Conservation (phyloP, 176 grass and related monocot genomes). For the Pharus latifolius region DNA sequence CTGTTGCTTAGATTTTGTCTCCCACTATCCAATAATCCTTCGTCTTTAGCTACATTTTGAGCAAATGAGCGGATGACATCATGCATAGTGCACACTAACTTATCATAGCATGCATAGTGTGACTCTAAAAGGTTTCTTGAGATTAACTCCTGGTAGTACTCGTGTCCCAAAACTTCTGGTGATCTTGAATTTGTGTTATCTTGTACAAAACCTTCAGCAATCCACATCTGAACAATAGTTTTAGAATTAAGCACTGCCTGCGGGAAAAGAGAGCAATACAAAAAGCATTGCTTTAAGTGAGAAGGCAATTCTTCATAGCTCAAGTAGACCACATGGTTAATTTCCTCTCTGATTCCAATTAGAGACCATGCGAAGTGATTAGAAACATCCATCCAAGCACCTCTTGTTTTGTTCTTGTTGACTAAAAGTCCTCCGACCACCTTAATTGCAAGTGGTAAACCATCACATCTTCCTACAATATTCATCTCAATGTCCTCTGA, state of each 20-base stretch:
- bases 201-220: constrained; percentile 3
- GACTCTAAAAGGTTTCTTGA: neutral
- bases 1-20: neutral
- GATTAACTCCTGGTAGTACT: constrained; percentile 4
- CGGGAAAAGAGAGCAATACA: neutral
- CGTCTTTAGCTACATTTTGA: neutral
- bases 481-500: neutral
- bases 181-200: neutral
- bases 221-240: neutral
- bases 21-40: neutral
- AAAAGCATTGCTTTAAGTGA: constrained; percentile 12
- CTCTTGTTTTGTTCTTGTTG: neutral
- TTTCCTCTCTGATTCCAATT: neutral
- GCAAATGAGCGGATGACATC: neutral
- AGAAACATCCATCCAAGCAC: neutral
- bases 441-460: neutral
- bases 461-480: neutral
- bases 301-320: neutral
- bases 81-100: neutral
- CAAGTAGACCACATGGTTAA: constrained; percentile 1
- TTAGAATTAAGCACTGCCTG: too few relatives aligned
- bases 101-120: neutral
- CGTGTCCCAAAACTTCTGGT: neutral
- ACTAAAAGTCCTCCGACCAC: neutral
- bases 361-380: neutral